Conservation (phyloP, 192 early-diverging fungal genomes). For the Coemansia sp. region DNA sequence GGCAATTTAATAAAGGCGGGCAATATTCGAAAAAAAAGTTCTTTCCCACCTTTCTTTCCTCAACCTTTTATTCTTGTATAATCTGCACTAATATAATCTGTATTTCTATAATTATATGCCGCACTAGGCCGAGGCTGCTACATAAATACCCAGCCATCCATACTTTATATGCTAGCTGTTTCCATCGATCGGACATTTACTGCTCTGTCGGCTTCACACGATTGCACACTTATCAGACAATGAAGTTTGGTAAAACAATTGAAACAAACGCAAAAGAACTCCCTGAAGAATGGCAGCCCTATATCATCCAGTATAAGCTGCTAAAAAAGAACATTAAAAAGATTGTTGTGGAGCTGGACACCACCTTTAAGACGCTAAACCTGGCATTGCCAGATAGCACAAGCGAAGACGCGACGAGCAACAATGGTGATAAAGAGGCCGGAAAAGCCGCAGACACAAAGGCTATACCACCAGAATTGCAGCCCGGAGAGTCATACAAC, state of each 20-base stretch:
- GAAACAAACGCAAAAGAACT: slow-evolving; percentile 67
- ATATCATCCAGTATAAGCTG: slow-evolving; percentile 73
- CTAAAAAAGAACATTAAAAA: slow-evolving; percentile 72
- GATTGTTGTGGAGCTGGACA: slow-evolving; percentile 70
- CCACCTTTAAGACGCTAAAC: slow-evolving; percentile 36
- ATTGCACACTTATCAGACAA: slow-evolving; percentile 17
- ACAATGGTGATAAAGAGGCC: background rate
- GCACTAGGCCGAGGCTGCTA: background rate
- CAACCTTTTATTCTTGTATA: background rate
- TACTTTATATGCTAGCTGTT: background rate
- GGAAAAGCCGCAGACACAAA: background rate
- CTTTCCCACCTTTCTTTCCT: background rate
- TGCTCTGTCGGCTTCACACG: background rate
- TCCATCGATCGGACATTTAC: background rate
- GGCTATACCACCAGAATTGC: background rate
- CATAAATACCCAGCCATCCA: background rate
- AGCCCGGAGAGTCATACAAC: background rate
- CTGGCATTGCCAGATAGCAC: slow-evolving; percentile 16
- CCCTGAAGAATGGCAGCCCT: slow-evolving; percentile 70
- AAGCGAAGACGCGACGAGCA: slow-evolving; percentile 3
- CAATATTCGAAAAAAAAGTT: background rate
- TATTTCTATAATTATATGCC: background rate
- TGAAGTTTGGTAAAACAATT: slow-evolving; percentile 78
- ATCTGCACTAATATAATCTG: background rate
- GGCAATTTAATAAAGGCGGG: too few species aligned